Base-by-base conservation (phyloP, 495 filamentous ascomycete genomes). In the Lichenothelia convexa region DNA sequence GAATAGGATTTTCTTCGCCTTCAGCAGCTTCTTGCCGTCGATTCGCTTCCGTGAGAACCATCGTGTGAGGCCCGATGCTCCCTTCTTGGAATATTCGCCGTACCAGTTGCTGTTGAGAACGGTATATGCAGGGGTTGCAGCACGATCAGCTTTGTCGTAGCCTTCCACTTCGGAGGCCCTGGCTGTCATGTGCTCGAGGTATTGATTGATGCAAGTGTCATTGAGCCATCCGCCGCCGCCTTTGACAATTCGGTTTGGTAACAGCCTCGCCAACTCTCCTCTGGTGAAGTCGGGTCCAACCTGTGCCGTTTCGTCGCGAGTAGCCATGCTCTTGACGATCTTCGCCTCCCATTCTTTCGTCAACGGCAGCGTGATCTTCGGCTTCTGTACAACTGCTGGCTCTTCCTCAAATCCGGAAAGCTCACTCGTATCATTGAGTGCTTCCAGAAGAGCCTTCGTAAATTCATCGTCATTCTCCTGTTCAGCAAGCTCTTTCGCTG, bases 61-160 rank as follows among this genome's bases (percentile, higher is more conserved):
- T 4, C 68, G 58, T 5, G 54, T 46, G 4, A 74, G 62, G 13
- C 49, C 47, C 12, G 48, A 38, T 12, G 64, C 64, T 3, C 70
- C 70, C 21, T 64, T 62, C 8, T 70, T 61, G 9, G 47, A 48
- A 8, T 80, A 60, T 8, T 60, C 71, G 1, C 59, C 59, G 49
- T 71, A 83, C 47, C 84, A 83, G 39, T 72, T 80, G 0, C 69
- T 71, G 18, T 70, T 76, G 36, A 83, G 71, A 1, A 74, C 74
- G 39, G 76, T 66, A 40, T 70, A 75, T 27, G 66, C 71, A 0
- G 80, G 80, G 5, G 59, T 53, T 16, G 61, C 32, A 9, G 20
- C 16, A 4, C 22, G 11, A 21, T 18, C 4, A 13, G 34, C 16
- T 1, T 20, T 4, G 7, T 20, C 8, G 34, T 20, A 4, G 18